Conservation (phyloP, 352 stramenopile species). For the Phytophthora brassicae region DNA sequence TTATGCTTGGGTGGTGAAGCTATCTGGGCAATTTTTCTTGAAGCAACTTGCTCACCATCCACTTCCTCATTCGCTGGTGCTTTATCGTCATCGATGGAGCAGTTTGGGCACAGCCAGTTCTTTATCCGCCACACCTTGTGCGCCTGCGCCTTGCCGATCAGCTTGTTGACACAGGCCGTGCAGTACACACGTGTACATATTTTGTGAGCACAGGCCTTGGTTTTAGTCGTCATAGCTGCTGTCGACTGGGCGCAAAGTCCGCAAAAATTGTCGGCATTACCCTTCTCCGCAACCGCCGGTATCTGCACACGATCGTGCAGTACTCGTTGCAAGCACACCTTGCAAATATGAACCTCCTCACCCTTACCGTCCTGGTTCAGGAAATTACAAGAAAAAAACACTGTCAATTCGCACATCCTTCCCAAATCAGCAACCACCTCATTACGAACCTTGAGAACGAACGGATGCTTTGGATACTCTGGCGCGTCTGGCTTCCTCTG, state of each 20-base stretch:
- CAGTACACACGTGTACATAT: constrained; percentile 62
- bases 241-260: constrained; percentile 48
- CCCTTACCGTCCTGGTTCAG: constrained; percentile 51
- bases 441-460: constrained; percentile 66
- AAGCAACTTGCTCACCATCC: neutral
- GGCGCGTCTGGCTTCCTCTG: constrained; percentile 25
- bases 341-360: constrained; percentile 54
- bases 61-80: neutral
- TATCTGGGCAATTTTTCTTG: neutral
- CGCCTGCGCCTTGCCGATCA: constrained; percentile 57
- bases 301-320: constrained; percentile 39
- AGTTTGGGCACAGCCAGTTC: constrained; percentile 70
- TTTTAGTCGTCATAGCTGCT: constrained; percentile 25
- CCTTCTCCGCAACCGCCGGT: constrained; percentile 7
- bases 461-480: constrained; percentile 61
- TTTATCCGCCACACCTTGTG: constrained; percentile 60
- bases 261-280: constrained; percentile 37
- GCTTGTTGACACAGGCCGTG: constrained; percentile 52
- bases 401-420: neutral
- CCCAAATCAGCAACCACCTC: neutral
- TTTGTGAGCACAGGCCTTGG: constrained; percentile 47
- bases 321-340: constrained; percentile 63
- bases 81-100: constrained; percentile 31
- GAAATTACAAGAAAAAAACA: neutral
- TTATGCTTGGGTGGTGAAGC: constrained; percentile 31